Evolutionary conservation across 768 basidiomycete species (phyloP).

Genomic region (Leccinum fibrillosum): DNA sequence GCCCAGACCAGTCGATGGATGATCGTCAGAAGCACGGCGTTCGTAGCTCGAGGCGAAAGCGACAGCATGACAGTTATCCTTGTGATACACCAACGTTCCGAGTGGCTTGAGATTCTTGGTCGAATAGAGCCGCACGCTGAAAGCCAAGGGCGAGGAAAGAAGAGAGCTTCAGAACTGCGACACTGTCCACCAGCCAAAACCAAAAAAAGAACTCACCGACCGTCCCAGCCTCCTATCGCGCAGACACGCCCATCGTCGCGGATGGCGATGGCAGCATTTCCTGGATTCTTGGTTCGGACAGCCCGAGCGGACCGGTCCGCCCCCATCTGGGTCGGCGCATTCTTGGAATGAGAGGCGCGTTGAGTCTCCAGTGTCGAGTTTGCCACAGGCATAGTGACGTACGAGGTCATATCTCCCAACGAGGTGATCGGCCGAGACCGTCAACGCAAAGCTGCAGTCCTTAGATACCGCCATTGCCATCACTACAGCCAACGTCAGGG

Average conservation of each 20-base stretch:
- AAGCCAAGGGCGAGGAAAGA: not conserved
- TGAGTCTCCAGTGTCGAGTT: not conserved
- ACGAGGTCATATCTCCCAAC: constrained; percentile 61
- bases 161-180: not conserved
- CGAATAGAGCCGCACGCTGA: constrained; percentile 79
- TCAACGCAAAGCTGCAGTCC: not conserved
- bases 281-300: too few species aligned
- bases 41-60: constrained; percentile 52
- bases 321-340: constrained; percentile 10
- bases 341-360: not conserved
- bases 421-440: constrained; percentile 61
- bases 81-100: constrained; percentile 83
- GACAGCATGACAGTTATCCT: constrained; percentile 69
- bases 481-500: constrained; percentile 40
- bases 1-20: constrained; percentile 6
- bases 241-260: constrained; percentile 69
- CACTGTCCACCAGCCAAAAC: not conserved
- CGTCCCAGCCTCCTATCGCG: constrained; percentile 85
- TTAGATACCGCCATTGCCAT: constrained; percentile 58
- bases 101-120: constrained; percentile 78
- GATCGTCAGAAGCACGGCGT: constrained; percentile 10
- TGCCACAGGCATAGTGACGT: constrained; percentile 8
- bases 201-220: constrained; percentile 54
- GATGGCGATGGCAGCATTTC: constrained; percentile 3
- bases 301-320: not conserved